Evolutionary conservation across 306 rosid species (phyloP).

Genomic region (Carpinus fangiana): DNA sequence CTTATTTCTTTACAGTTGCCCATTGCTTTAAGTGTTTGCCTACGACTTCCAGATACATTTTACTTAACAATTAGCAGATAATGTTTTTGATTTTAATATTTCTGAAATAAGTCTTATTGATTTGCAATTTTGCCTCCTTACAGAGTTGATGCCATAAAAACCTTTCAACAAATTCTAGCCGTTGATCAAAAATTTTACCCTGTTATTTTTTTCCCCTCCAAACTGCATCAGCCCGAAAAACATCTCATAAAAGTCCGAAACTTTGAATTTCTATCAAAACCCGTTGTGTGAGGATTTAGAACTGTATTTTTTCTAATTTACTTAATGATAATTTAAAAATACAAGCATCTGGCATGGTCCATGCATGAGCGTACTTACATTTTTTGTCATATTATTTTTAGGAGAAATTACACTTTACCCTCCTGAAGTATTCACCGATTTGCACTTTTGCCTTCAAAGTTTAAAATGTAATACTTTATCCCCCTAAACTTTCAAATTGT

Average conservation of each 20-base stretch:
- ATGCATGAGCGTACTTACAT: background rate
- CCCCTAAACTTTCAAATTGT: too few relatives aligned
- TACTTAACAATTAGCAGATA: background rate
- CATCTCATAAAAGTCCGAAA: background rate
- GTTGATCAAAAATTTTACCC: background rate
- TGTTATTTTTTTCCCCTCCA: background rate
- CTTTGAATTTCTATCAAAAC: too few relatives aligned
- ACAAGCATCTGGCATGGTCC: background rate
- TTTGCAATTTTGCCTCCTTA: background rate
- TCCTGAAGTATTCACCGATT: too few relatives aligned
- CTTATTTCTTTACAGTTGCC: conserved; percentile 3
- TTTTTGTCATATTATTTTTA: background rate
- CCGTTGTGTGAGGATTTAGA: too few relatives aligned
- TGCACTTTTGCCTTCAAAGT: too few relatives aligned
- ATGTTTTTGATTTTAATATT: background rate
- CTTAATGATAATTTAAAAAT: too few relatives aligned
- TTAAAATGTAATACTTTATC: too few relatives aligned
- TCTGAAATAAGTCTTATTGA: background rate
- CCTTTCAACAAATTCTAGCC: background rate
- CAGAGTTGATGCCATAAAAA: background rate
- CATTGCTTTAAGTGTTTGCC: conserved; percentile 1
- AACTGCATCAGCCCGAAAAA: background rate
- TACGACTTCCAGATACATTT: background rate
- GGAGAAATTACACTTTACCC: too few relatives aligned
- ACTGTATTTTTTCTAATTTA: too few relatives aligned